A percentile compares a stretch with the other conserved stretches of the same genome.
Conservation (phyloP, 1,284 basidiomycete species). For the Testicularia cyperi region DNA sequence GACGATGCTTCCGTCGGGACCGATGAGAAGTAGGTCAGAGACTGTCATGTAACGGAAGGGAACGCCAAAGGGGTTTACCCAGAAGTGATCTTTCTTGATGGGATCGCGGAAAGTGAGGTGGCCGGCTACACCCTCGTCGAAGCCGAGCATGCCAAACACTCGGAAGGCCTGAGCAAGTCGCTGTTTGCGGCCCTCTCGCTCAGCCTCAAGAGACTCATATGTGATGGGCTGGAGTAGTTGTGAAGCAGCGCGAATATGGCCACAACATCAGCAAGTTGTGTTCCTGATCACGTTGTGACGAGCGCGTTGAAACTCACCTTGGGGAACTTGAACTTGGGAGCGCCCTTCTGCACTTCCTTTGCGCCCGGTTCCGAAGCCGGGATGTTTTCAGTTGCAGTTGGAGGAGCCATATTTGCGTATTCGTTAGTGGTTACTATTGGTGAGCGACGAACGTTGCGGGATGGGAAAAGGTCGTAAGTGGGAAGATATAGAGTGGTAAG, state of each 20-base stretch:
- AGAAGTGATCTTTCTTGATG: slow-evolving; percentile 65
- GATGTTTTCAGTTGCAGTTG: slow-evolving; percentile 35
- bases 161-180: slow-evolving; percentile 65
- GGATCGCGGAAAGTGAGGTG: slow-evolving; percentile 70
- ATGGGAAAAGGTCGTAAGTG: background rate
- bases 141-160: slow-evolving; percentile 66
- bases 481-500: no score
- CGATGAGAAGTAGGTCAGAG: slow-evolving; percentile 43
- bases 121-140: slow-evolving; percentile 65
- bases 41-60: slow-evolving; percentile 45
- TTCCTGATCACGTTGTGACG: no score
- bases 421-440: no score
- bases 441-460: slow-evolving; percentile 7
- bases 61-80: slow-evolving; percentile 60
- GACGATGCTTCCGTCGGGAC: slow-evolving; percentile 41
- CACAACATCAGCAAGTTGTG: no score
- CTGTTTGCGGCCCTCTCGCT: slow-evolving; percentile 66
- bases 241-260: no score
- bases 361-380: slow-evolving; percentile 25
- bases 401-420: slow-evolving; percentile 26
- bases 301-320: slow-evolving; percentile 24
- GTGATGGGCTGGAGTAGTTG: slow-evolving; percentile 49
- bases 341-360: slow-evolving; percentile 41
- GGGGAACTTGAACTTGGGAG: slow-evolving; percentile 43
- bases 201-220: slow-evolving; percentile 62